Evolutionary conservation across 495 filamentous ascomycete genomes (phyloP).

Genomic region (Tuber magnatum): DNA sequence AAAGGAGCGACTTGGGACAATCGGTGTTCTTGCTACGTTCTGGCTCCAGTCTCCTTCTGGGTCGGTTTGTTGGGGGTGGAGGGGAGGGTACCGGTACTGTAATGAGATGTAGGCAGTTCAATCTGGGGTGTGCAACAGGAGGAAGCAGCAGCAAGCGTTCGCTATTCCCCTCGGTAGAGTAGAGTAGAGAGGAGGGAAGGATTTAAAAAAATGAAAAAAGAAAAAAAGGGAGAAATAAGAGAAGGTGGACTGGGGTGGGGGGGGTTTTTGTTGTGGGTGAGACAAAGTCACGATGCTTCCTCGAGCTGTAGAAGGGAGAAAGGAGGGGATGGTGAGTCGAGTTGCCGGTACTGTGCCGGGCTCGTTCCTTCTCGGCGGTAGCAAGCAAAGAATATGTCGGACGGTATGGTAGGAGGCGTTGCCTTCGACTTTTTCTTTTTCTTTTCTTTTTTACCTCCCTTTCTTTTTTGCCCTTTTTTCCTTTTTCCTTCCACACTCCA

Average conservation of each 20-base stretch:
- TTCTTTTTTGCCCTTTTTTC: background rate
- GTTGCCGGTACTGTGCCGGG: background rate
- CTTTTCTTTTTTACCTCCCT: background rate
- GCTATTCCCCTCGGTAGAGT: background rate
- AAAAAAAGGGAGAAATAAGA: slow-evolving; percentile 1
- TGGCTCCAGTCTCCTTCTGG: background rate
- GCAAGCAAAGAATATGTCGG: background rate
- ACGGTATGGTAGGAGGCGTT: background rate
- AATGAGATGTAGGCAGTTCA: background rate
- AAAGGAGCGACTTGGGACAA: slow-evolving; percentile 29
- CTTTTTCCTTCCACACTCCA: slow-evolving; percentile 1
- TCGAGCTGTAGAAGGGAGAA: slow-evolving; percentile 1
- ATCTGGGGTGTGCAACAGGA: background rate
- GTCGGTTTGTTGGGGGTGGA: background rate
- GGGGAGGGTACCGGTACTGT: background rate
- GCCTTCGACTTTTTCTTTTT: background rate
- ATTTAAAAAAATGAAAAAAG: background rate
- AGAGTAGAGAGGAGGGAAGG: background rate
- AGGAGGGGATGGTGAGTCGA: background rate
- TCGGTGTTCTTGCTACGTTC: slow-evolving; percentile 5
- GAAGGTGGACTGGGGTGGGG: background rate
- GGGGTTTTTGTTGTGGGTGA: background rate
- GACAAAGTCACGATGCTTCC: slow-evolving; percentile 4
- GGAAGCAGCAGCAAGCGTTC: background rate
- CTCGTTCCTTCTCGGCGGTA: background rate